Evolutionary conservation across 345 rosid species (phyloP), one percentile per base, ranked within the genome.

Genomic region (Jatropha curcas): DNA sequence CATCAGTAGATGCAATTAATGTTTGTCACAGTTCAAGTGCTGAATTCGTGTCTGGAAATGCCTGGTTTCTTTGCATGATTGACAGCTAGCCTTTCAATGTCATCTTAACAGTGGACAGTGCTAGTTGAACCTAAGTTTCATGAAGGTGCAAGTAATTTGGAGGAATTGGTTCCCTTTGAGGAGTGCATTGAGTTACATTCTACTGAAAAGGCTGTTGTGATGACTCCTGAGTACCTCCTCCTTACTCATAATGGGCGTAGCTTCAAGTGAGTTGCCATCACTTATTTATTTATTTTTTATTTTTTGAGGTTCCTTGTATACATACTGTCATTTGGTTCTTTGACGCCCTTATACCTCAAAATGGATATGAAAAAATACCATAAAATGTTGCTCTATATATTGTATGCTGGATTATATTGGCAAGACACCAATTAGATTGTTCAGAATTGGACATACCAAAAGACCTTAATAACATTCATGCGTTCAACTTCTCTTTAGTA

Each of bases 111-210:
- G 98, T 95, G 99, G 99, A 85, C 96, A 0, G 89, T 92, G 70
- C 92, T 86, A 85, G 85, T 95, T 80, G 91, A 86, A 43, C 99
- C 99, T 27, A 88, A 88, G 83, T 93, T 95, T 87, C 98, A 91
- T 81, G 98, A 95, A 81, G 98, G 82, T 82, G 97, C 94, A 62
- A 90, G 89, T 84, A 88, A 92, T 70, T 75, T 93, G 67, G 91
- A 95, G 75, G 99, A 93, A 66, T 79, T 95, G 84, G 97, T 90
- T 74, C 98, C 97, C 48, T 93, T 93, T 72, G 98, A 91, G 88
- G 97, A 96, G 79, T 90, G 90, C 74, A 81, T 96, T 76, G 88
- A 91, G 82, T 78, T 96, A 78, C 87, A 81, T 68, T 91, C 98
- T 73, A 88, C 90, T 56, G 87, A 84, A 14, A 87, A 86, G 75